phyloP scores from a whole-genome alignment of 495 filamentous ascomycete genomes.

The Ascobolus immersus region DNA sequence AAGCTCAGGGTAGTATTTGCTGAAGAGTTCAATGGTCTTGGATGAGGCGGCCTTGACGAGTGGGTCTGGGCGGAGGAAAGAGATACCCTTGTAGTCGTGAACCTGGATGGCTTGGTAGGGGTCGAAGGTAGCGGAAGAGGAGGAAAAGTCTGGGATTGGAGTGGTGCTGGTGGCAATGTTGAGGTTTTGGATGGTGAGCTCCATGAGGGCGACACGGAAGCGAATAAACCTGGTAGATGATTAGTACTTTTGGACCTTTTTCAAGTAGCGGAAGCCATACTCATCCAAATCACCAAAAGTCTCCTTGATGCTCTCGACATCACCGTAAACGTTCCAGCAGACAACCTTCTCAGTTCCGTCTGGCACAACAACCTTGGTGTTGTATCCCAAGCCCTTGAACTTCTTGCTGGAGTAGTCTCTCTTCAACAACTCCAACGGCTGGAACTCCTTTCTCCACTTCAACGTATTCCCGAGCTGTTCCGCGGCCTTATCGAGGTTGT shows the following conservation, averaged over 20 bases:
- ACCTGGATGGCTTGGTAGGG: slow-evolving; percentile 73
- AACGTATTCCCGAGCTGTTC: slow-evolving; percentile 54
- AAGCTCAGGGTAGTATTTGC: slow-evolving; percentile 61
- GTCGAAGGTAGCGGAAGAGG: slow-evolving; percentile 22
- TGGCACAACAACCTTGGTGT: slow-evolving; percentile 21
- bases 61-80: slow-evolving; percentile 50
- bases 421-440: slow-evolving; percentile 23
- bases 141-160: slow-evolving; percentile 44
- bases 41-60: slow-evolving; percentile 42
- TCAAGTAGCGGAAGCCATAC: slow-evolving; percentile 35
- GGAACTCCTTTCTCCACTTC: slow-evolving; percentile 40
- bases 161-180: slow-evolving; percentile 35
- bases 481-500: slow-evolving; percentile 42
- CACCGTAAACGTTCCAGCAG: slow-evolving; percentile 76
- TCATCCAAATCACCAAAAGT: slow-evolving; percentile 57
- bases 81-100: slow-evolving; percentile 67
- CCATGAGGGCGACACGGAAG: slow-evolving; percentile 74
- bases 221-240: slow-evolving; percentile 37
- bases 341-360: slow-evolving; percentile 28
- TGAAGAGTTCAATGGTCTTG: slow-evolving; percentile 54
- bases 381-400: slow-evolving; percentile 32
- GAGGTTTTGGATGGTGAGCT: slow-evolving; percentile 45
- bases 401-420: slow-evolving; percentile 25
- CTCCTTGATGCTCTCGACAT: slow-evolving; percentile 39
- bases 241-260: too few species aligned